phyloP scores from a whole-genome alignment of 768 basidiomycete genomes.

The Podaxis sp. region DNA sequence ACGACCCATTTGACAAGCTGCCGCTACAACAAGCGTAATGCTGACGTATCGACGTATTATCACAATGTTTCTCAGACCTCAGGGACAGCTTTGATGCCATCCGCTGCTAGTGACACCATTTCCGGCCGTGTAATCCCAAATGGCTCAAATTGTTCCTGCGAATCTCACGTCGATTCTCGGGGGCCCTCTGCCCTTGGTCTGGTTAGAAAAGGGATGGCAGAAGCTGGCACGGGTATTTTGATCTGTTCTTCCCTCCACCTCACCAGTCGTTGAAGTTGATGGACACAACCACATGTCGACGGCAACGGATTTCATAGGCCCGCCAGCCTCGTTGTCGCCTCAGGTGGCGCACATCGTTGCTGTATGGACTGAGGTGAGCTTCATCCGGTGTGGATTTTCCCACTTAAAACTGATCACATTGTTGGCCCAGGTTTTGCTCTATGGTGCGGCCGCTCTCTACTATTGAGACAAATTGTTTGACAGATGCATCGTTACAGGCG shows the following conservation, averaged over 20 bases:
- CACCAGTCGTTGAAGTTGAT: background rate
- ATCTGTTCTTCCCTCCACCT: background rate
- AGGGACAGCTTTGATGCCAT: background rate
- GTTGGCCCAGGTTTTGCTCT: conserved; percentile 4
- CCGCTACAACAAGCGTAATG: too few species aligned
- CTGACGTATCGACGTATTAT: too few species aligned
- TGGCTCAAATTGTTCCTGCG: background rate
- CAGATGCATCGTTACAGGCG: conserved; percentile 7
- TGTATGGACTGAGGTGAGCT: conserved; percentile 18
- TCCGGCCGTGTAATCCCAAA: background rate
- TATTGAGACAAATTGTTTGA: background rate
- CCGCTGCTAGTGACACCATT: background rate
- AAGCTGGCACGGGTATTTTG: background rate
- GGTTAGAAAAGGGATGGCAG: conserved; percentile 7
- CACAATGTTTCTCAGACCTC: background rate
- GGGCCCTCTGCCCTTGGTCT: background rate
- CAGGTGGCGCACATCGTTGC: conserved; percentile 16
- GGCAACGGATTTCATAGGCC: background rate
- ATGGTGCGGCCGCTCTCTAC: background rate
- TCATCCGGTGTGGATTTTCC: background rate
- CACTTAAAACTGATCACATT: background rate
- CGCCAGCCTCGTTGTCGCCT: conserved; percentile 5
- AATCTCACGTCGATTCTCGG: conserved; percentile 1
- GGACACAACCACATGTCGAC: conserved; percentile 6
- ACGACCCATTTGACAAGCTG: too few species aligned